Conservation (phyloP, 352 stramenopile species). For the Paralagenidium karlingii region DNA sequence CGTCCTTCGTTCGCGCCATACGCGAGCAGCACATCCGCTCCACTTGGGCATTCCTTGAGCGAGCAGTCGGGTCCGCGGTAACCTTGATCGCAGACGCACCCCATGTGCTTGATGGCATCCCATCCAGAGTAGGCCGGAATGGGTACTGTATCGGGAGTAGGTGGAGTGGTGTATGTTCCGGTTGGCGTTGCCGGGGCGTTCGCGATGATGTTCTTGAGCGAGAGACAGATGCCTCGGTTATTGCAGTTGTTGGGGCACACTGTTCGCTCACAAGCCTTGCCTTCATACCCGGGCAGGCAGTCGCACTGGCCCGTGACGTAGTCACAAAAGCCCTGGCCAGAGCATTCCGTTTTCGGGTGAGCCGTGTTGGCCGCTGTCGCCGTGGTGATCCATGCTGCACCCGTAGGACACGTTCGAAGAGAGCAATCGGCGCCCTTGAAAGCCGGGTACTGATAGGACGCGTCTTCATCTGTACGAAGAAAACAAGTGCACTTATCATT, state of each 20-base stretch:
- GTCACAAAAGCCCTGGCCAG: constrained; percentile 89
- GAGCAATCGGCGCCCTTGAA: constrained; percentile 73
- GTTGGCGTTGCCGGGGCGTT: constrained; percentile 3
- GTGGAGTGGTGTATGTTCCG: background rate
- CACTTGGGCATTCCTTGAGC: constrained; percentile 90
- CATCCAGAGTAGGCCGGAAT: constrained; percentile 75
- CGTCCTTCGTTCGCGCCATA: constrained; percentile 62
- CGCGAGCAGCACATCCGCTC: constrained; percentile 81
- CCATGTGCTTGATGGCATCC: constrained; percentile 89
- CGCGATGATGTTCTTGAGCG: constrained; percentile 71
- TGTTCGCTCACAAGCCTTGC: constrained; percentile 85
- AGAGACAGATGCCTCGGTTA: constrained; percentile 87
- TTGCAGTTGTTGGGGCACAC: constrained; percentile 94
- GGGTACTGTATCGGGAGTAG: background rate
- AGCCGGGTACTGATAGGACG: constrained; percentile 19
- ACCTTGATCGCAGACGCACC: constrained; percentile 90
- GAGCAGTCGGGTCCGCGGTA: constrained; percentile 93
- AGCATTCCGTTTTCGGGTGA: constrained; percentile 86
- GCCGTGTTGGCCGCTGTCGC: constrained; percentile 49
- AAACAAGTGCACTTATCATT: constrained; percentile 92
- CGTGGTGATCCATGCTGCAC: constrained; percentile 45
- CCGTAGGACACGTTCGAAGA: constrained; percentile 59
- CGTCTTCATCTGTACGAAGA: constrained; percentile 42
- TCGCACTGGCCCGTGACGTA: constrained; percentile 81
- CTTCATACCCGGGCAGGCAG: constrained; percentile 84